Evolutionary conservation across 2,329 filamentous ascomycete genomes (phyloP), one percentile per base, ranked within the genome.

Genomic region (Nemania diffusa): DNA sequence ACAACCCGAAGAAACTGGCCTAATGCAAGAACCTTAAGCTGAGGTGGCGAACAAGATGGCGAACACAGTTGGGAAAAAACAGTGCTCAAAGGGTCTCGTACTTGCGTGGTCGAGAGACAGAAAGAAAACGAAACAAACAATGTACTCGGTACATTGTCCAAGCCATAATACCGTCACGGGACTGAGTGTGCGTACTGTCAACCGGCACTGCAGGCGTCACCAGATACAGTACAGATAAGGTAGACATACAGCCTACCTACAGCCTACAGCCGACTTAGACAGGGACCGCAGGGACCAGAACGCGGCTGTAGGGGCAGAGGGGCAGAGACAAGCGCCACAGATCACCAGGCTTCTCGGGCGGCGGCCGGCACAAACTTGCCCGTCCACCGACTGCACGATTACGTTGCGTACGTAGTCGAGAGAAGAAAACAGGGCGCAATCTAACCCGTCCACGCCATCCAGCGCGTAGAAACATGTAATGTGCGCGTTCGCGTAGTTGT

Each of bases 341-440:
- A n/a, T 17, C 32, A 57, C 61, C 34, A 52, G 57, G 51, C 29
- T 52, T 52, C 24, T 8, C 11, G n/a, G 40, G 34, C 29, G 22
- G 62, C n/a, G 20, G 44, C 62, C 51, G 65, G 65, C 57, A 32
- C 46, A 61, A 56, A 60, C 40, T 59, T 22, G 53, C 29, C 68
- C 68, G 68, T 26, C 26, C 48, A 57, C 67, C 64, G 56, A 27
- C 50, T 44, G 20, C 59, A 26, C 22, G 50, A 53, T 17, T 53
- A 17, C 27, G 17, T 17, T 60, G 60, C 40, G 51, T 67, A 64
- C 60, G 65, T 51, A 37, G 32, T 52, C 56, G n/a, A 20, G 34
- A 8, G 20, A 29, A 6, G 17, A 44, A 48, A 52, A 26, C n/a
- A 51, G 29, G 53, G 46, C 55, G 37, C 55, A 46, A 34, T 53